Evolutionary conservation across 139 green algal genomes (phyloP).

Genomic region (Coccomyxa sp.): DNA sequence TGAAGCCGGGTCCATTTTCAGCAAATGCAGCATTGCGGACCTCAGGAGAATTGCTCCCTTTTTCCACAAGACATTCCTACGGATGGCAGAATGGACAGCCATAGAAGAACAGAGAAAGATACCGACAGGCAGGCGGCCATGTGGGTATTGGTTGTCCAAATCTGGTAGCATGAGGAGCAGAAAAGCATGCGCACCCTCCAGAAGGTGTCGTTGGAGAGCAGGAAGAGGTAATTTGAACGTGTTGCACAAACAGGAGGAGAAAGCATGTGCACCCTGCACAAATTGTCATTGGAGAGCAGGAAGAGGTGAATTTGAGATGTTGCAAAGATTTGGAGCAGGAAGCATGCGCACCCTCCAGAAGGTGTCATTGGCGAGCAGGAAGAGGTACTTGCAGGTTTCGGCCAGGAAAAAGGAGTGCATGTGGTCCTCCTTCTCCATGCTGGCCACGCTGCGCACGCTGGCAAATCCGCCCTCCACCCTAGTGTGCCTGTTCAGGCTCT

Average conservation of each 20-base stretch:
- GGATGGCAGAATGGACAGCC: too few species aligned
- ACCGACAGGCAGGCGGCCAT: too few species aligned
- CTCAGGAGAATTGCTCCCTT: not conserved
- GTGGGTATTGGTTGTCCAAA: too few species aligned
- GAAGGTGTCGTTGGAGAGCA: slow-evolving; percentile 6
- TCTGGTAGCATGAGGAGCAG: not conserved
- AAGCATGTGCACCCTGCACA: not conserved
- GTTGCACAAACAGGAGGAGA: slow-evolving; percentile 14
- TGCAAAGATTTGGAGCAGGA: not conserved
- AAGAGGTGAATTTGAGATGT: not conserved
- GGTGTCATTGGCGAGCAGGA: slow-evolving; percentile 5
- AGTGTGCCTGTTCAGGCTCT: not conserved
- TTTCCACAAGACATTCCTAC: too few species aligned
- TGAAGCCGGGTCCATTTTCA: not conserved
- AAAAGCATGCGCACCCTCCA: not conserved
- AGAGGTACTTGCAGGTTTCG: slow-evolving; percentile 20
- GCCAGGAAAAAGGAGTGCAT: slow-evolving; percentile 20
- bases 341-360: slow-evolving; percentile 9
- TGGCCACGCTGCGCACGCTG: slow-evolving; percentile 12
- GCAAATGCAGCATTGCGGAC: not conserved
- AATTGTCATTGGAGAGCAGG: not conserved
- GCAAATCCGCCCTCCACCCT: slow-evolving; percentile 15
- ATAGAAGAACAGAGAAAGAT: too few species aligned
- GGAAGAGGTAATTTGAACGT: slow-evolving; percentile 14
- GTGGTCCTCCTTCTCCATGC: slow-evolving; percentile 12